Evolutionary conservation across 805 yeast genomes (phyloP).

Genomic region (Ogataea nakhonphanomensis): DNA sequence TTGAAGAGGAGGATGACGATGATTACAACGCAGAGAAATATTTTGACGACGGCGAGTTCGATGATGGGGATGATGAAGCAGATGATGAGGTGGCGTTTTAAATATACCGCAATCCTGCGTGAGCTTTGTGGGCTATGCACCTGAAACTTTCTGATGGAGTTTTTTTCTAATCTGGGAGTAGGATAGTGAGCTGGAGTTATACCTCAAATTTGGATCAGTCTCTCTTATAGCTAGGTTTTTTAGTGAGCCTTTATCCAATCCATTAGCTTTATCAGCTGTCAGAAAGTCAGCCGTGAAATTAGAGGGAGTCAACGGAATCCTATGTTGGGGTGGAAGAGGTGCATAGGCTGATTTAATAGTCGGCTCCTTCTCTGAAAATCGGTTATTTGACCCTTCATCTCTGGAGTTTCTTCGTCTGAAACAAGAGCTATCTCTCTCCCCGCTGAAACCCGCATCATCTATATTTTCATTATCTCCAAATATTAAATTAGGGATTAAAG

Average conservation of each 20-base stretch:
- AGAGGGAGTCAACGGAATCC: constrained; percentile 2
- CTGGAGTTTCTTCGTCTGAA: too few relatives aligned
- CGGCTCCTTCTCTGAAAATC: too few relatives aligned
- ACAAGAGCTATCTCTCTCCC: too few relatives aligned
- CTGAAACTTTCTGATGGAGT: not conserved
- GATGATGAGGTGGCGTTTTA: constrained; percentile 71
- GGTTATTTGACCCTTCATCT: too few relatives aligned
- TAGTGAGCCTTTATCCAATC: too few relatives aligned
- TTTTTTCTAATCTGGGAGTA: constrained; percentile 8
- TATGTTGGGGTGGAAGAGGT: constrained; percentile 4
- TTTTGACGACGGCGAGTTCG: constrained; percentile 71
- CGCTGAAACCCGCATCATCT: too few relatives aligned
- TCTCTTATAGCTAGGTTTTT: not conserved
- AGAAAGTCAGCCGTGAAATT: not conserved
- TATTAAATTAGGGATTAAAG: too few relatives aligned
- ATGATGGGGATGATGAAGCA: constrained; percentile 55
- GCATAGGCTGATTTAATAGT: not conserved
- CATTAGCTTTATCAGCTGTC: not conserved
- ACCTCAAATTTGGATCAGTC: not conserved
- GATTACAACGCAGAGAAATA: constrained; percentile 79
- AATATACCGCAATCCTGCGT: not conserved
- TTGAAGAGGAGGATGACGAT: constrained; percentile 71
- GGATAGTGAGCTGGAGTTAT: not conserved
- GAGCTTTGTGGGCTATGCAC: not conserved
- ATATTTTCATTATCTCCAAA: too few relatives aligned